Evolutionary conservation across 2,329 filamentous ascomycete genomes (phyloP).

Genomic region (Penicillium paneum): DNA sequence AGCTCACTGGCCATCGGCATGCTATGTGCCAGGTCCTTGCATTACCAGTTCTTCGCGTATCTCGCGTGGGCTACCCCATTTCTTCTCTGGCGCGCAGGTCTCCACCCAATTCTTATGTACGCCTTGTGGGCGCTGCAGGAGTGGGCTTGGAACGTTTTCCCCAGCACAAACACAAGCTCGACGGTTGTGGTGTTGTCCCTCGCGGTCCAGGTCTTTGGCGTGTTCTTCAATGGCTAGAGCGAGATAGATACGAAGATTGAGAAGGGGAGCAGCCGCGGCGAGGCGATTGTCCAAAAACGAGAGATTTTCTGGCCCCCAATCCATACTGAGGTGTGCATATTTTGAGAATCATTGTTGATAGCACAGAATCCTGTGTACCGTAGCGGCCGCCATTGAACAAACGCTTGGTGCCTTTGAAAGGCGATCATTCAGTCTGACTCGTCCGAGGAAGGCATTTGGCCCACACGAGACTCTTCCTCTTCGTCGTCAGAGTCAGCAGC

Average conservation of each 20-base stretch:
- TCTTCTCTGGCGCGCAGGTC: conserved; percentile 74
- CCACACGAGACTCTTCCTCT: conserved; percentile 74
- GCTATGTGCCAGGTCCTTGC: conserved; percentile 80
- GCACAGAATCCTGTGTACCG: neutral
- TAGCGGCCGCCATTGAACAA: neutral
- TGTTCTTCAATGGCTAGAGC: conserved; percentile 50
- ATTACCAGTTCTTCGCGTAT: conserved; percentile 95
- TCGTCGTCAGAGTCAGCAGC: conserved; percentile 68
- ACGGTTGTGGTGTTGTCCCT: conserved; percentile 67
- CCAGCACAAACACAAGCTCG: conserved; percentile 68
- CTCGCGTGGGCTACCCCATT: conserved; percentile 86
- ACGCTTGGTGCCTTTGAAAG: neutral
- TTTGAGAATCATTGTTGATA: neutral
- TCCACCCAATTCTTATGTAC: conserved; percentile 65
- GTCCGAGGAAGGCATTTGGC: conserved; percentile 79
- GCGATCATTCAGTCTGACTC: conserved; percentile 59
- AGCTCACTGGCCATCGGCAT: conserved; percentile 75
- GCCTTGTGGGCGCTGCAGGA: conserved; percentile 75
- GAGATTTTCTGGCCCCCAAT: neutral
- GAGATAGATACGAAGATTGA: conserved; percentile 19
- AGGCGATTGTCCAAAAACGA: conserved; percentile 26
- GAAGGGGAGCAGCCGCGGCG: conserved; percentile 14
- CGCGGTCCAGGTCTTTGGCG: conserved; percentile 61
- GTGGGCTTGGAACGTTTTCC: conserved; percentile 91
- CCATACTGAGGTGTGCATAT: neutral